Evolutionary conservation across 768 basidiomycete species (phyloP).

Genomic region (Auricularia cornea): DNA sequence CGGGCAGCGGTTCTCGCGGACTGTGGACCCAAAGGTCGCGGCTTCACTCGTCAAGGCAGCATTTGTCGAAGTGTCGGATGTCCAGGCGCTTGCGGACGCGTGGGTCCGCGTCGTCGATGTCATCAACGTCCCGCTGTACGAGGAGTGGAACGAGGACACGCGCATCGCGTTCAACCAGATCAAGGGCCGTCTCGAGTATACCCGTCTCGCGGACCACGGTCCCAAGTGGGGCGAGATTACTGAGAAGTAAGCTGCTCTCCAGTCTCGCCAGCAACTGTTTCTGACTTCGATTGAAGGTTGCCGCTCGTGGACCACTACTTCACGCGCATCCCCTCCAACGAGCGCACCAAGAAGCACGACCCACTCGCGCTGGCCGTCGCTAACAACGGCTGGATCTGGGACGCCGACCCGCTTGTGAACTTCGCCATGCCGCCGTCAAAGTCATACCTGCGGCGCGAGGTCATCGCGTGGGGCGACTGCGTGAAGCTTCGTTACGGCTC

Average conservation of each 20-base stretch:
- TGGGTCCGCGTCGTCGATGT: conserved; percentile 79
- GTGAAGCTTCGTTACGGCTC: conserved; percentile 95
- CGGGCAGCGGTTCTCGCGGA: conserved; percentile 58
- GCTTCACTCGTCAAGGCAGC: conserved; percentile 71
- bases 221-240: conserved; percentile 78
- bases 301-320: conserved; percentile 92
- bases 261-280: background rate
- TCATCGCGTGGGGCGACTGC: conserved; percentile 97
- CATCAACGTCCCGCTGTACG: conserved; percentile 81
- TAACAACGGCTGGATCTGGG: conserved; percentile 99
- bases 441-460: conserved; percentile 89
- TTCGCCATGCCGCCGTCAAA: conserved; percentile 91
- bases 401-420: conserved; percentile 87
- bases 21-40: conserved; percentile 53
- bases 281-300: conserved; percentile 34
- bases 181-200: conserved; percentile 69
- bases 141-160: conserved; percentile 81
- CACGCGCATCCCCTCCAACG: conserved; percentile 58
- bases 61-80: conserved; percentile 37
- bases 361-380: conserved; percentile 66
- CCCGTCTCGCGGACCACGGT: conserved; percentile 72
- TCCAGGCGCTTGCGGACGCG: conserved; percentile 52
- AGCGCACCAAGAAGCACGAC: conserved; percentile 34
- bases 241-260: conserved; percentile 42
- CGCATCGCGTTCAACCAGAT: conserved; percentile 65